These are phyloP conservation scores for Crithidia mellificae DNA, from an alignment of 208 protist genomes.

Conservation along the genomic window DNA sequence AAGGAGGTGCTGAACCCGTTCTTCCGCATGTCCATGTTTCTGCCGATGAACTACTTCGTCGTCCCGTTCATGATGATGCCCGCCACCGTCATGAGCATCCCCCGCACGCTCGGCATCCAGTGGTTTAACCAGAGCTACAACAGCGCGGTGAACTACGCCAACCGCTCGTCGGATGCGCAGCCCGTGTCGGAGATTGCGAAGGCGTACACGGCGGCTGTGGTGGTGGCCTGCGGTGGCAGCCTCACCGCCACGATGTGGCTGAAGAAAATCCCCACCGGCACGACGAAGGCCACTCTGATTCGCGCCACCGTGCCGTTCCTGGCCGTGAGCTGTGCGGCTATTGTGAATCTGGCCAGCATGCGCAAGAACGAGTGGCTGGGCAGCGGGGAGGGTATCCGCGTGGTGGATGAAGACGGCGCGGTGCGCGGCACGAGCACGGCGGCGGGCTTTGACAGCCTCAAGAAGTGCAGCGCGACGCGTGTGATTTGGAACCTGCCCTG, in stretches of 20 bases:
- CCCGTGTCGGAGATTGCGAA: constrained; percentile 71
- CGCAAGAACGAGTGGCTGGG: constrained; percentile 89
- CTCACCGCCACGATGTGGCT: constrained; percentile 69
- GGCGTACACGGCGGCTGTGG: constrained; percentile 81
- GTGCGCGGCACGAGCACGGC: constrained; percentile 67
- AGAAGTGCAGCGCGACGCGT: constrained; percentile 80
- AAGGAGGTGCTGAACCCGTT: constrained; percentile 83
- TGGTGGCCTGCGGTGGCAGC: constrained; percentile 62
- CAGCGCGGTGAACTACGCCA: constrained; percentile 94
- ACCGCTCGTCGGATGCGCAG: constrained; percentile 91
- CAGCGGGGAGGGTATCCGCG: constrained; percentile 68
- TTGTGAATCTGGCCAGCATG: constrained; percentile 90
- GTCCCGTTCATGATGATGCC: constrained; percentile 90
- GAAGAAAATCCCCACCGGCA: constrained; percentile 54
- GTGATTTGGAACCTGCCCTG: constrained; percentile 81
- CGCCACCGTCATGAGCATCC: constrained; percentile 62
- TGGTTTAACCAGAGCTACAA: constrained; percentile 95
- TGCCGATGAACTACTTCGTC: constrained; percentile 92
- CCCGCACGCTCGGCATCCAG: constrained; percentile 87
- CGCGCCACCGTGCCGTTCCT: constrained; percentile 85
- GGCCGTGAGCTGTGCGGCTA: constrained; percentile 76
- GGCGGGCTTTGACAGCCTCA: constrained; percentile 79
- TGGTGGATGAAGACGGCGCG: constrained; percentile 86
- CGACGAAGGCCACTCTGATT: constrained; percentile 58
- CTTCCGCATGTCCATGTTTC: constrained; percentile 92